phyloP scores from a whole-genome alignment of 345 rosid genomes.

The Melaleuca alternifolia region DNA sequence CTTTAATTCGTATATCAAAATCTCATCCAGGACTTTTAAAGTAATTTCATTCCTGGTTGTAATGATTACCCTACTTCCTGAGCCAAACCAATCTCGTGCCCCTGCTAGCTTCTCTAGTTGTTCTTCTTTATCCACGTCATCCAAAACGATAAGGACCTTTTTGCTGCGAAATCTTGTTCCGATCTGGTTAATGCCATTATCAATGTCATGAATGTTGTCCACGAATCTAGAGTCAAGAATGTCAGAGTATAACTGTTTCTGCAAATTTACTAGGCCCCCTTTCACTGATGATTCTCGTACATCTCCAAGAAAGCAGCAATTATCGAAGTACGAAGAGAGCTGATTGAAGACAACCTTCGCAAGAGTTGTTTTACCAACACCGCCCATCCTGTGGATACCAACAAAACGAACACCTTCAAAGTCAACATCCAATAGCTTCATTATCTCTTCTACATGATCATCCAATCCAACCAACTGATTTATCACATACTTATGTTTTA shows the following conservation, averaged over 20 bases:
- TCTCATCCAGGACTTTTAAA: background rate
- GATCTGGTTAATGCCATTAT: background rate
- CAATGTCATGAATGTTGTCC: background rate
- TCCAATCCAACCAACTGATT: background rate
- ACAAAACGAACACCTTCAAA: background rate
- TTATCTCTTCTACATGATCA: background rate
- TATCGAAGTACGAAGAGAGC: background rate
- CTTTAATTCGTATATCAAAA: background rate
- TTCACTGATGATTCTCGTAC: background rate
- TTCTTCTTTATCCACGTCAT: background rate
- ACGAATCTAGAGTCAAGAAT: background rate
- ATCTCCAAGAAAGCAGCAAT: background rate
- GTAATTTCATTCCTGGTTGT: background rate
- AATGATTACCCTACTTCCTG: background rate
- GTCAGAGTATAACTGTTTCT: background rate
- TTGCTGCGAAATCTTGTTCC: background rate
- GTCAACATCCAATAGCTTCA: background rate
- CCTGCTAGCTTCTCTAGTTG: background rate
- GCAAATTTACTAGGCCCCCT: background rate
- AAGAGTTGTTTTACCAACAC: background rate
- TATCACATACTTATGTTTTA: background rate
- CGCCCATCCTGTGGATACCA: background rate
- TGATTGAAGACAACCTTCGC: background rate
- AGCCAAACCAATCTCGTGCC: background rate
- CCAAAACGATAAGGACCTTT: background rate